Evolutionary conservation across 2,329 filamentous ascomycete species (phyloP), one percentile per base, ranked within the genome.

Genomic region (Verticillium nonalfalfae): DNA sequence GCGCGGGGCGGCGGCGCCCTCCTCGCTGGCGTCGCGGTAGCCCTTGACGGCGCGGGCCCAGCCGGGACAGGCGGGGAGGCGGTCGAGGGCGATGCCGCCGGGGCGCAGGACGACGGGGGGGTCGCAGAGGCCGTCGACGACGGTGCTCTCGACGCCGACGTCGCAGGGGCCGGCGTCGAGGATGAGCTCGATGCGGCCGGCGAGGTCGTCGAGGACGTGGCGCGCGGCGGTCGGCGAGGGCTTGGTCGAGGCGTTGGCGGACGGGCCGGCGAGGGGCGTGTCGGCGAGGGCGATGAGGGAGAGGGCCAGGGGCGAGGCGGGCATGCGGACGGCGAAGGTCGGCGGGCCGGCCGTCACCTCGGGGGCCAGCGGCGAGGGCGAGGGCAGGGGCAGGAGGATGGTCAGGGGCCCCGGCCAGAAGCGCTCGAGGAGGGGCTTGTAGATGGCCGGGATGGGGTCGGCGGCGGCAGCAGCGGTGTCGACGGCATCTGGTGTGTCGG

Each of bases 331-430:
- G 57, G 93, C 95, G 75, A 99, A 97, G 0, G 91, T 96, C 9
- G 80, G 72, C 35, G 97, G 82, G 0, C 89, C 90, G 1, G 94
- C 92, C 3, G 95, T 98, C 11, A 98, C 94, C 75, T 97, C 92
- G n/a, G 90, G 86, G 0, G 94, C 93, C 7, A 99, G 82, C 14
- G 81, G 81, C 1, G 90, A 90, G 1, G 77, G 76, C n/a, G 77
- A 68, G 0, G 91, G 90, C 58, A 91, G 89, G 0, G 90, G 91
- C 7, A 99, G 81, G 55, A 99, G 83, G 65, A 99, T 93, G 0
- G 95, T 99, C 59, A 99, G 76, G 0, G 95, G 93, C 0, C 95
- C 95, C 0, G 95, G 95, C 95, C 95, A 99, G 80, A 97, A 99
- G 54, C 81, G 82, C 61, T 86, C 78, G 61, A 98, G 91, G 26